Evolutionary conservation across 2,329 filamentous ascomycete species (phyloP).

Genomic region (Curvularia verruculosa): DNA sequence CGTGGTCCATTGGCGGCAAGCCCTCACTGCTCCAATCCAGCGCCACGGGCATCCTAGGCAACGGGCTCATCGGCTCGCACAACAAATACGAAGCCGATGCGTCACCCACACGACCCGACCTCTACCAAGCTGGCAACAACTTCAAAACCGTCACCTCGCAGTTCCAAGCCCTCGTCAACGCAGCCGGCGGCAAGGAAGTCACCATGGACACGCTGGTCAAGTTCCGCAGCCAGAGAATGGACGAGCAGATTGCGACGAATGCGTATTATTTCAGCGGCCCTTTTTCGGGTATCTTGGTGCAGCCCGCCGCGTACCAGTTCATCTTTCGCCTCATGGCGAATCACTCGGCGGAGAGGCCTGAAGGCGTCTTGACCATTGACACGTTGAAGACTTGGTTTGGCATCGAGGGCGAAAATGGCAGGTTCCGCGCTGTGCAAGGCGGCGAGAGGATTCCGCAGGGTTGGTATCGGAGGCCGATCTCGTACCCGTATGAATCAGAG

Average conservation of each 20-base stretch:
- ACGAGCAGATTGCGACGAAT: conserved; percentile 26
- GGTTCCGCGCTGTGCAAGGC: conserved; percentile 27
- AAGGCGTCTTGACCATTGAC: conserved; percentile 22
- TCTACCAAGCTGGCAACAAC: conserved; percentile 33
- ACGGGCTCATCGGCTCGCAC: conserved; percentile 29
- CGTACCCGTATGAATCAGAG: conserved; percentile 28
- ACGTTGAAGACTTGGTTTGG: conserved; percentile 34
- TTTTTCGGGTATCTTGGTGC: conserved; percentile 30
- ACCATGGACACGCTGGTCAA: conserved; percentile 28
- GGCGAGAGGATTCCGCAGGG: conserved; percentile 24
- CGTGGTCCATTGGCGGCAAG: conserved; percentile 32
- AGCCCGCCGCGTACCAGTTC: conserved; percentile 35
- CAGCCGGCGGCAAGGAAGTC: conserved; percentile 26
- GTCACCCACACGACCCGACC: conserved; percentile 30
- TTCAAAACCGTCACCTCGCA: conserved; percentile 27
- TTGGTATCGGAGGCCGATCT: conserved; percentile 27
- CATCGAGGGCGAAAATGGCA: conserved; percentile 21
- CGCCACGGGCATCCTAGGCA: conserved; percentile 24
- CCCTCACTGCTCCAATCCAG: conserved; percentile 29
- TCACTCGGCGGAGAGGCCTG: conserved; percentile 26
- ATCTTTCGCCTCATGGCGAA: conserved; percentile 39
- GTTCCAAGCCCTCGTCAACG: conserved; percentile 31
- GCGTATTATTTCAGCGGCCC: conserved; percentile 34
- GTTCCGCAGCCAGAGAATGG: conserved; percentile 30
- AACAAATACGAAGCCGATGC: conserved; percentile 36